Evolutionary conservation across 176 grass and related monocot species (phyloP), one percentile per base, ranked within the genome.

Genomic region (Hsuehochloa calcarea): DNA sequence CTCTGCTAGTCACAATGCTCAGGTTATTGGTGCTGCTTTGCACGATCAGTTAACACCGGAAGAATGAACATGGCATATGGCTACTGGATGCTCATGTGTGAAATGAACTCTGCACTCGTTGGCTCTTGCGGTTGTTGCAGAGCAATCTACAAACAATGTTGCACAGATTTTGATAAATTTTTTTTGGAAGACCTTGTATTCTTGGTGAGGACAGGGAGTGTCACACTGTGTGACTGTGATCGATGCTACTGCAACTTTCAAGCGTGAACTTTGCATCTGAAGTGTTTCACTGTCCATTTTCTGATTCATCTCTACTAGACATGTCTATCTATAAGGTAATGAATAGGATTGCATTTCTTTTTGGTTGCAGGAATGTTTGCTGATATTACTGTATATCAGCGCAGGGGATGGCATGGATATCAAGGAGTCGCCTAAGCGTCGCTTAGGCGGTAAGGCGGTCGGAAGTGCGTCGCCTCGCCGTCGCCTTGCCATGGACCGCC

Each of bases 371-470:
- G 90, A 51, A 72, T 10, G 41, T 77, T 72, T 87, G 60, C 72
- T 76, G 82, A 82, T 90, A 59, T 88, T 72, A 79, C 86, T 84
- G 88, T 84, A 65, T 88, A 71, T 40, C 77, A 93, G 29, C 88
- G 81, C 47, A 90, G 72, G 13, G 74, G 65, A 39, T 88, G 81
- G 81, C n/a, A n/a, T n/a, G n/a, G n/a, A n/a, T n/a, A n/a, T n/a
- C n/a, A n/a, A n/a, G n/a, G n/a, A n/a, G n/a, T n/a, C n/a, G n/a
- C n/a, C n/a, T n/a, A n/a, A n/a, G n/a, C n/a, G n/a, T n/a, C n/a
- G n/a, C n/a, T n/a, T n/a, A n/a, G n/a, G n/a, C n/a, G n/a, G n/a
- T n/a, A n/a, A n/a, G n/a, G n/a, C n/a, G n/a, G n/a, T n/a, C n/a
- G n/a, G n/a, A n/a, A n/a, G n/a, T n/a, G n/a, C n/a, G n/a, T n/a